These are phyloP conservation scores for Aethionema arabicum DNA, from an alignment of 345 rosid genomes.

Conservation along the genomic window DNA sequence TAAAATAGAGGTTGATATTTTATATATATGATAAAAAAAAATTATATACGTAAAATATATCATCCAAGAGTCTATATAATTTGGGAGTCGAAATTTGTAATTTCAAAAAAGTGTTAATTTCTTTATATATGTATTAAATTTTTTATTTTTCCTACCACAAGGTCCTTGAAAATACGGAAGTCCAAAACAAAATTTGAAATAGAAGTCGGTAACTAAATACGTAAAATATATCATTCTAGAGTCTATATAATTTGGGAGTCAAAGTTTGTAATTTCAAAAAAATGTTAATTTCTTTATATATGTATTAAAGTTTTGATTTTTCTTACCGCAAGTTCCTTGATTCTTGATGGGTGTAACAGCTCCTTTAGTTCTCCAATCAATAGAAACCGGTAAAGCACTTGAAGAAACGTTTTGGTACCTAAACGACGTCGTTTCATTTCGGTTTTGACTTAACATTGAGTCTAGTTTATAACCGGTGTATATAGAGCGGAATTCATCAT, in stretches of 20 bases:
- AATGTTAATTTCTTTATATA: background rate
- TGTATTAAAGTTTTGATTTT: background rate
- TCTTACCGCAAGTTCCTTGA: constrained; percentile 44
- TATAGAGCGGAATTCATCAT: constrained; percentile 45
- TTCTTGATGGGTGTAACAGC: constrained; percentile 47
- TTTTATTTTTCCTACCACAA: constrained; percentile 36
- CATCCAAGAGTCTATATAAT: too few relatives aligned
- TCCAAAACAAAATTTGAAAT: too few relatives aligned
- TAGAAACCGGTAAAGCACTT: constrained; percentile 23
- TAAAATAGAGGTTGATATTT: background rate
- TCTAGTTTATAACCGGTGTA: constrained; percentile 39
- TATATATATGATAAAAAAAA: background rate
- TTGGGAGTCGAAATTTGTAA: too few relatives aligned
- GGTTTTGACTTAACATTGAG: background rate
- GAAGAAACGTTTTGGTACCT: constrained; percentile 38
- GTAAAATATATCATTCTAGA: too few relatives aligned
- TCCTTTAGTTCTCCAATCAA: constrained; percentile 47
- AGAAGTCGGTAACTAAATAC: too few relatives aligned
- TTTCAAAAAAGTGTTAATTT: background rate
- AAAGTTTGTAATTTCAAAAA: too few relatives aligned
- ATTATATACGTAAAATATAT: too few relatives aligned
- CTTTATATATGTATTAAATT: background rate
- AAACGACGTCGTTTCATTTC: constrained; percentile 6
- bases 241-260: too few relatives aligned
- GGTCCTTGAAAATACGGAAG: too few relatives aligned